These are phyloP conservation scores for Conringia planisiliqua DNA, from an alignment of 345 rosid species.

Conservation along the genomic window DNA sequence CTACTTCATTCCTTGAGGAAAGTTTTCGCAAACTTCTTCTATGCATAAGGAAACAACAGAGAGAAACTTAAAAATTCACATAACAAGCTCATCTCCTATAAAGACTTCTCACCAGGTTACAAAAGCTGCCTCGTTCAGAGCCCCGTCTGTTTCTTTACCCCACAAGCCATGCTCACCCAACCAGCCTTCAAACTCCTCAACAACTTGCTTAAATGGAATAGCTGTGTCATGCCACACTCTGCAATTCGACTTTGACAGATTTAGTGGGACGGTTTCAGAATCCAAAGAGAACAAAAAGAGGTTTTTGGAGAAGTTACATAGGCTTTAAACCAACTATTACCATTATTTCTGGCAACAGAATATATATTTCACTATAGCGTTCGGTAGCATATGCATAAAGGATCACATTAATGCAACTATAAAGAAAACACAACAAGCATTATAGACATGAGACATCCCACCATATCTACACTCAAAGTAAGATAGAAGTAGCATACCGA, in stretches of 20 bases:
- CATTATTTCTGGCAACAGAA: background rate
- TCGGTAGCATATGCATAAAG: background rate
- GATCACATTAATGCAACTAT: background rate
- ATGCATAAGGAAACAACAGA: background rate
- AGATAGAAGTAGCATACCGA: conserved; percentile 47
- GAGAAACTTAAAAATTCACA: background rate
- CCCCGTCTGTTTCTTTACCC: conserved; percentile 47
- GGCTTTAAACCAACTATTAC: background rate
- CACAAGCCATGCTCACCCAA: conserved; percentile 60
- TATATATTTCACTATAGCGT: background rate
- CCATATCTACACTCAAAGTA: background rate
- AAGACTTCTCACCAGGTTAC: conserved; percentile 69
- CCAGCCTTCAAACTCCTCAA: conserved; percentile 84
- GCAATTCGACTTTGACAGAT: conserved; percentile 24
- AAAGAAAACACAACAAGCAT: background rate
- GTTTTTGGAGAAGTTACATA: background rate
- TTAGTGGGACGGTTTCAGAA: background rate
- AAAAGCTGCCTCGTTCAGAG: conserved; percentile 70
- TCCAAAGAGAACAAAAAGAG: background rate
- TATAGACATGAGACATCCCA: background rate
- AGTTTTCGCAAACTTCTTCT: background rate
- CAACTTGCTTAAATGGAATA: conserved; percentile 68
- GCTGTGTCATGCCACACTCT: conserved; percentile 99
- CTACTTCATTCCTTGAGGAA: background rate
- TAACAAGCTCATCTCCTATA: background rate